Base-by-base conservation (phyloP, 139 green algal genomes). In the Auxenochlorella pyrenoidosa region DNA sequence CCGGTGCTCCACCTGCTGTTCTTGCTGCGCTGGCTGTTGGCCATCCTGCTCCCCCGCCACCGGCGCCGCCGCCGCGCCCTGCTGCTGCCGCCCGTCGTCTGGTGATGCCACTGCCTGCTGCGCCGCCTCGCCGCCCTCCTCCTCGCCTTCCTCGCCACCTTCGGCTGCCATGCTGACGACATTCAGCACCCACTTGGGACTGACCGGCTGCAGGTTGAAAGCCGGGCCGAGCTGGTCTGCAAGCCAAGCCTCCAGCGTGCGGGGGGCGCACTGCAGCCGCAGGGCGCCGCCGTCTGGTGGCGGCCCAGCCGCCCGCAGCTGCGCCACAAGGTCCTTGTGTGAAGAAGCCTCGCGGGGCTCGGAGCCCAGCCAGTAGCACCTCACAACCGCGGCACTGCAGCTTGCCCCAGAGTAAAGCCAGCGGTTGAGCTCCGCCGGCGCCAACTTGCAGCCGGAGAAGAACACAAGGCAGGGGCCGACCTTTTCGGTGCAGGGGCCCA, bases 191-290 rank as follows among this genome's bases (percentile, higher is more conserved):
- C 80, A 85, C 36, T 4, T 22, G 40, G 80, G 80, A 28, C 65
- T 47, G 10, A 85, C 80, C 2, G 80, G 80, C 80, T 85, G 80
- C 80, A 85, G 43, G 63, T 77, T 76, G 30, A 76, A 75, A 18
- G 40, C 24, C 15, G 40, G 19, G 0, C 41, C 36, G 12, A 85
- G 80, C 80, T 44, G 34, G 28, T 85, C 80, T 6, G 28, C 80
- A 40, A 85, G 80, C 63, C 63, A 60, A 4, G 28, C 41, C 80
- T 85, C 80, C 0, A 77, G 41, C 0, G 40, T 32, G 2, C 80
- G 63, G 0, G 80, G 80, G 28, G 18, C 60, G 63, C 60, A 76
- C 80, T 85, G 80, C 80, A 85, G 80, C 18, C 80, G 80, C 30
- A 85, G 13, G 16, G 36, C 26, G 30, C 63, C 66, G 58, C 79